Percentiles rank a stretch among this genome's conserved stretches.
These are phyloP conservation scores for Cryphonectria radicalis DNA, from an alignment of 2,329 filamentous ascomycete species.

Conservation along the genomic window DNA sequence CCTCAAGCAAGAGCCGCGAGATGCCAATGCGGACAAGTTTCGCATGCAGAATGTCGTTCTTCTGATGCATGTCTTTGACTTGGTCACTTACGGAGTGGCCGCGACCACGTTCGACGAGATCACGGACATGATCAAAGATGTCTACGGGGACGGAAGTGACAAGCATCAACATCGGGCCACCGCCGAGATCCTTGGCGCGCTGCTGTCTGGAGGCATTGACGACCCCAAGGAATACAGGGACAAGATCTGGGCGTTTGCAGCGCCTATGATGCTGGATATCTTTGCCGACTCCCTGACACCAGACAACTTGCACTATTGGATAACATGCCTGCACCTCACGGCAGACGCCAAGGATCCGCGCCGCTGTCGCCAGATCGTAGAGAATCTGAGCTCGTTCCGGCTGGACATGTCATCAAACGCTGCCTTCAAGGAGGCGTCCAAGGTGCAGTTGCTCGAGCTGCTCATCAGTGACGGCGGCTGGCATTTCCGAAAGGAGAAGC, in stretches of 20 bases:
- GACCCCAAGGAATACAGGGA: conserved; percentile 74
- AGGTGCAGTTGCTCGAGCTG: conserved; percentile 89
- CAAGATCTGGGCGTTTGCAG: conserved; percentile 84
- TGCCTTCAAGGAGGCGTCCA: conserved; percentile 97
- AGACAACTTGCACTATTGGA: conserved; percentile 94
- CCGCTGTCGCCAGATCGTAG: conserved; percentile 82
- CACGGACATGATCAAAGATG: conserved; percentile 74
- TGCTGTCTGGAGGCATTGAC: conserved; percentile 81
- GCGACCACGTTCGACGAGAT: conserved; percentile 84
- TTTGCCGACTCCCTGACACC: conserved; percentile 92
- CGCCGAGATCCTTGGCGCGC: conserved; percentile 85
- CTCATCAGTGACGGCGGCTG: conserved; percentile 87
- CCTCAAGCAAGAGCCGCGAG: conserved; percentile 93
- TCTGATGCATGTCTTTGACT: conserved; percentile 85
- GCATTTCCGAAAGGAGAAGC: conserved; percentile 92
- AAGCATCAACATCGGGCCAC: conserved; percentile 98
- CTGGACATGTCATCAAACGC: conserved; percentile 95
- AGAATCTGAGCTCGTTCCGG: conserved; percentile 81
- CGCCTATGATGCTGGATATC: conserved; percentile 83
- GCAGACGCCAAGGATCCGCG: conserved; percentile 89
- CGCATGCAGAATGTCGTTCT: conserved; percentile 86
- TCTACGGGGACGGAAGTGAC: conserved; percentile 92
- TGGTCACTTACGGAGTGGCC: conserved; percentile 82
- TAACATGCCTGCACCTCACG: conserved; percentile 87
- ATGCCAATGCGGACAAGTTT: conserved; percentile 81